Evolutionary conservation across 139 green algal genomes (phyloP).

Genomic region (Eudorina sp.): DNA sequence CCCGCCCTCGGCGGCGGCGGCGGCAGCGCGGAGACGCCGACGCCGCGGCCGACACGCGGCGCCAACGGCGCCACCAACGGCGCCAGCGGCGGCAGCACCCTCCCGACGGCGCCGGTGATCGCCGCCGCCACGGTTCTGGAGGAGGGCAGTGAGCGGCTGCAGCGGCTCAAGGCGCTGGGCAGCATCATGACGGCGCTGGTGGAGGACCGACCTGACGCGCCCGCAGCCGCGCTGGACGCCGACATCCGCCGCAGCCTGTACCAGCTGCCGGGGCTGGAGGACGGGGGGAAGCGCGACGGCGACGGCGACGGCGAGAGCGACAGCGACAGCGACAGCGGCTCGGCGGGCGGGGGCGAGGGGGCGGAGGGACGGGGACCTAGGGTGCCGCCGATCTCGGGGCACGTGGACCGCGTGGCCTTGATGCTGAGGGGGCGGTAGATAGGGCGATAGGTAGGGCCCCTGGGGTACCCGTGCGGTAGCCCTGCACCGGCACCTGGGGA

Average conservation of each 20-base stretch:
- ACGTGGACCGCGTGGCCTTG: not conserved
- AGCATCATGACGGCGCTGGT: constrained; percentile 32
- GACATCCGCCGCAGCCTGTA: constrained; percentile 2
- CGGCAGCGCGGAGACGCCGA: not conserved
- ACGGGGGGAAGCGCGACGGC: too few relatives aligned
- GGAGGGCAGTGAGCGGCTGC: not conserved
- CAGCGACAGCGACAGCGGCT: too few relatives aligned
- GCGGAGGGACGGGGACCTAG: too few relatives aligned
- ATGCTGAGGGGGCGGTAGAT: too few relatives aligned
- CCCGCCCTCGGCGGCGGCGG: too few relatives aligned
- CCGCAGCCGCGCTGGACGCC: constrained; percentile 1
- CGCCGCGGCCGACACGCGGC: not conserved
- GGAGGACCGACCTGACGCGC: constrained; percentile 25
- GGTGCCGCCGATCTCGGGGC: too few relatives aligned
- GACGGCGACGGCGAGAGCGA: too few relatives aligned
- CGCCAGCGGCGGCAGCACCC: not conserved
- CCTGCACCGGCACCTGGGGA: too few relatives aligned
- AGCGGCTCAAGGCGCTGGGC: constrained; percentile 3
- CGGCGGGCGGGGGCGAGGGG: too few relatives aligned
- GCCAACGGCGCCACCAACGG: not conserved
- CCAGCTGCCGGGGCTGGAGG: not conserved
- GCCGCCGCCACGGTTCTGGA: not conserved
- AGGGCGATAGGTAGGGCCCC: too few relatives aligned
- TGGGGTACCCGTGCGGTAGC: too few relatives aligned
- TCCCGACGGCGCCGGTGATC: not conserved